These are phyloP conservation scores for Zymoseptoria brevis DNA, from an alignment of 2,329 filamentous ascomycete species.

Conservation along the genomic window DNA sequence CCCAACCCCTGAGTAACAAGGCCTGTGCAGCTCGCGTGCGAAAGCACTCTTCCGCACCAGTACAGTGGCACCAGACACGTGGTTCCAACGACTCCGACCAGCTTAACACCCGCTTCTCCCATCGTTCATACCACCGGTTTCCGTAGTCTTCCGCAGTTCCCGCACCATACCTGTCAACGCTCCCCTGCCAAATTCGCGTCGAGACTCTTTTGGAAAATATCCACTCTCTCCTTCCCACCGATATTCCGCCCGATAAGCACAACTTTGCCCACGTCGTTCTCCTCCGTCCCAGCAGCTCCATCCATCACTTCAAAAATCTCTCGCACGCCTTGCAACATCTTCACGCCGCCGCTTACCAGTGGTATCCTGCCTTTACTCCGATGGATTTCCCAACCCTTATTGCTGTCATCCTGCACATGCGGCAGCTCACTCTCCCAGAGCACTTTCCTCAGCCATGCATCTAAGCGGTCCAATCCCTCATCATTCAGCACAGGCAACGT, in stretches of 20 bases:
- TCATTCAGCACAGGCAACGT: constrained; percentile 53
- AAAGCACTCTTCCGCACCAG: not conserved
- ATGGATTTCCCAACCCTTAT: constrained; percentile 65
- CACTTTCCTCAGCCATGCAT: constrained; percentile 73
- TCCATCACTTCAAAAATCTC: constrained; percentile 92
- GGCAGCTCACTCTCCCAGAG: constrained; percentile 60
- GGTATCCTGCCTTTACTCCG: constrained; percentile 74
- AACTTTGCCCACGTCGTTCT: constrained; percentile 21
- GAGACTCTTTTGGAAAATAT: constrained; percentile 24
- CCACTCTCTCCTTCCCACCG: constrained; percentile 9
- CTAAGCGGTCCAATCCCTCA: constrained; percentile 55
- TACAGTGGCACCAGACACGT: not conserved
- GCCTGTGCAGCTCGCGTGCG: not conserved
- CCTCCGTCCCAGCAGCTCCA: constrained; percentile 6
- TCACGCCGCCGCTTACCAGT: constrained; percentile 55
- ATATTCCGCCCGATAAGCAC: constrained; percentile 30
- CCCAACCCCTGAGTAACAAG: not conserved
- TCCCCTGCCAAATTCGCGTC: not conserved
- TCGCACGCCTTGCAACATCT: constrained; percentile 82
- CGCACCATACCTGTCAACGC: not conserved
- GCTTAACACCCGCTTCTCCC: not conserved
- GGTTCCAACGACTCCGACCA: not conserved
- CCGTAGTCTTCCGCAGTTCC: too few relatives aligned
- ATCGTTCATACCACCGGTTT: not conserved
- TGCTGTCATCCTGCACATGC: not conserved